Evolutionary conservation across 2,329 filamentous ascomycete genomes (phyloP).

Genomic region (Monosporascus sp.): DNA sequence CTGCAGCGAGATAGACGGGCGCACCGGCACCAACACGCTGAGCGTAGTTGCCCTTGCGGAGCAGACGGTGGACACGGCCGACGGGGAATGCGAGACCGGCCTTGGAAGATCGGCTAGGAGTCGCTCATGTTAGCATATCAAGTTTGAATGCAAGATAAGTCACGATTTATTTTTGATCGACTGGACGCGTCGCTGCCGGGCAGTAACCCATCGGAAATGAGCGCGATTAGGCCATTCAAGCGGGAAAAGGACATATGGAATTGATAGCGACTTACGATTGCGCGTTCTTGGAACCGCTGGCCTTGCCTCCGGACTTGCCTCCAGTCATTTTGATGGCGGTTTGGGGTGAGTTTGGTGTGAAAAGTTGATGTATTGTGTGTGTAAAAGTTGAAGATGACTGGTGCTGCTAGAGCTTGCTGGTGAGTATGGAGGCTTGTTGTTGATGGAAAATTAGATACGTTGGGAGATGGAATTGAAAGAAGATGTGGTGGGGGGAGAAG

Average conservation of each 20-base stretch:
- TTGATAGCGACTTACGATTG: constrained; percentile 74
- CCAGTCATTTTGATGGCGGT: constrained; percentile 88
- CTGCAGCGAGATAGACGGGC: constrained; percentile 93
- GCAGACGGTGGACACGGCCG: constrained; percentile 97
- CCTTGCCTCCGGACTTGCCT: constrained; percentile 99
- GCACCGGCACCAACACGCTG: constrained; percentile 99
- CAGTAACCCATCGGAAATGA: constrained; percentile 1
- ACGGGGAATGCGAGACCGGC: constrained; percentile 98
- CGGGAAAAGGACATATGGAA: background rate
- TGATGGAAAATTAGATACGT: constrained; percentile 16
- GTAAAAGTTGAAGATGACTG: constrained; percentile 11
- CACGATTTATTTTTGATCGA: constrained; percentile 10
- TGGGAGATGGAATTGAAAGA: constrained; percentile 27
- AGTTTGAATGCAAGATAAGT: background rate
- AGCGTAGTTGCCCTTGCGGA: constrained; percentile 99
- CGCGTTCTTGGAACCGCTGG: constrained; percentile 96
- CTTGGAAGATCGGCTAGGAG: constrained; percentile 87
- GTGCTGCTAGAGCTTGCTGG: constrained; percentile 16
- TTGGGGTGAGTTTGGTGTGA: constrained; percentile 25
- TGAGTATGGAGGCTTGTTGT: constrained; percentile 17
- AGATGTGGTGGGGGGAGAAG: constrained; percentile 32
- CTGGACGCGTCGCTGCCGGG: constrained; percentile 34
- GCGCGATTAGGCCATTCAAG: background rate
- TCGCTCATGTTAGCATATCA: constrained; percentile 31
- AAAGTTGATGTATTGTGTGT: constrained; percentile 8